phyloP scores from a whole-genome alignment of 2,329 filamentous ascomycete species.

The Fusarium staphyleae region DNA sequence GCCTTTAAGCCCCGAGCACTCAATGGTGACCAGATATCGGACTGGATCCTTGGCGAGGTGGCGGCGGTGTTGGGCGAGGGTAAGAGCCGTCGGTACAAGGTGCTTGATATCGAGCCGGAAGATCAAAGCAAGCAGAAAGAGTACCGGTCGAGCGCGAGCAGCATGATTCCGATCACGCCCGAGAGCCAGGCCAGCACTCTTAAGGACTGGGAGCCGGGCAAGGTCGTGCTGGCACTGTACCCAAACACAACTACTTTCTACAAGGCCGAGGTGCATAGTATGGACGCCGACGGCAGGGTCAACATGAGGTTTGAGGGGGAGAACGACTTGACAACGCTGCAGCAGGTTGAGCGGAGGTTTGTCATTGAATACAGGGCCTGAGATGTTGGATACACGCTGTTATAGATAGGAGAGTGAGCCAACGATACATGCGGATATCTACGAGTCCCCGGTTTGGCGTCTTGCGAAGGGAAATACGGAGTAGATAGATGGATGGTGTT shows the following conservation, averaged over 20 bases:
- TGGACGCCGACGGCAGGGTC: conserved; percentile 63
- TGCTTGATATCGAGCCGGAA: conserved; percentile 81
- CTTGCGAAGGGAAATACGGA: too few relatives aligned
- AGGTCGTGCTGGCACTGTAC: conserved; percentile 78
- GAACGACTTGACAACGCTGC: conserved; percentile 75
- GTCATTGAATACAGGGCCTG: conserved; percentile 73
- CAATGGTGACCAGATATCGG: conserved; percentile 54
- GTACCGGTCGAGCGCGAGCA: conserved; percentile 75
- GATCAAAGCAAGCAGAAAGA: conserved; percentile 70
- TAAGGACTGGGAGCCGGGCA: conserved; percentile 69
- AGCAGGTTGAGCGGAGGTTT: conserved; percentile 77
- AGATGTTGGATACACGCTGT: not conserved
- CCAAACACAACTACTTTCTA: conserved; percentile 88
- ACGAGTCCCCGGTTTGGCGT: not conserved
- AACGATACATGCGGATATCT: not conserved
- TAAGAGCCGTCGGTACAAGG: conserved; percentile 79
- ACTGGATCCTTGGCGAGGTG: conserved; percentile 81
- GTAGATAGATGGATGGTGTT: too few relatives aligned
- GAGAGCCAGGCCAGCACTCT: conserved; percentile 57
- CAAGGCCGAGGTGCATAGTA: conserved; percentile 80
- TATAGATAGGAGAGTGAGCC: too few relatives aligned
- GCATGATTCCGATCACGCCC: conserved; percentile 78
- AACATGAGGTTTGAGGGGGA: conserved; percentile 81
- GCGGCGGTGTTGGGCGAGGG: conserved; percentile 77
- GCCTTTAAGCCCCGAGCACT: conserved; percentile 68